Conservation (phyloP, 192 early-diverging fungal genomes). For the Backusella parvicylindrica region DNA sequence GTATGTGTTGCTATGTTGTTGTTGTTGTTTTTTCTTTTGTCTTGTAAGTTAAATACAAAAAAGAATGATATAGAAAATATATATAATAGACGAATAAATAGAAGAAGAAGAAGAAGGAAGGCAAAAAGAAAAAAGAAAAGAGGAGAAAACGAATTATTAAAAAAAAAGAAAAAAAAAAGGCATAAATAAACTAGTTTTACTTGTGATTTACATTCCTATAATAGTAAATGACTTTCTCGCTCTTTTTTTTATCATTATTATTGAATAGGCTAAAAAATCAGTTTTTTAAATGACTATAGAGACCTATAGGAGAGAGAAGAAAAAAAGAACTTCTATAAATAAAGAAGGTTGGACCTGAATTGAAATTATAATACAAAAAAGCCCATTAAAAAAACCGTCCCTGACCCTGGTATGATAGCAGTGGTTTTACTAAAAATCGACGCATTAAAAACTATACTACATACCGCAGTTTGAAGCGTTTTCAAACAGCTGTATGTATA, state of each 20-base stretch:
- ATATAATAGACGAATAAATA: background rate
- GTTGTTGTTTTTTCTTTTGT: background rate
- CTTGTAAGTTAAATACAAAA: background rate
- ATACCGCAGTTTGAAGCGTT: background rate
- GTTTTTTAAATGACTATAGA: background rate
- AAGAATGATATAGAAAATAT: background rate
- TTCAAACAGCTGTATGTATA: background rate
- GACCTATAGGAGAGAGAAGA: background rate
- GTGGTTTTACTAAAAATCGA: background rate
- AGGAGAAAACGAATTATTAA: background rate
- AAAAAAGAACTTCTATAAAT: background rate
- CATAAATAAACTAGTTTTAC: background rate
- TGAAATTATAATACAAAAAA: background rate
- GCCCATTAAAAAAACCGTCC: background rate
- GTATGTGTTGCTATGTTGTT: background rate
- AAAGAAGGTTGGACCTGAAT: background rate
- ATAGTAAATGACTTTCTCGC: background rate
- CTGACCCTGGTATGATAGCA: slow-evolving; percentile 3
- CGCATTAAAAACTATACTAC: background rate
- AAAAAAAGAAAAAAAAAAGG: background rate
- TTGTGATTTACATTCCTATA: background rate
- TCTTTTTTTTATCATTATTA: background rate
- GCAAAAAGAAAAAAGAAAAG: background rate
- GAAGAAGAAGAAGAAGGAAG: background rate
- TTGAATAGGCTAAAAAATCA: background rate